Percentiles rank a stretch among this genome's conserved stretches.
Conservation (phyloP, 352 stramenopile genomes). For the Phytophthora hibernalis region DNA sequence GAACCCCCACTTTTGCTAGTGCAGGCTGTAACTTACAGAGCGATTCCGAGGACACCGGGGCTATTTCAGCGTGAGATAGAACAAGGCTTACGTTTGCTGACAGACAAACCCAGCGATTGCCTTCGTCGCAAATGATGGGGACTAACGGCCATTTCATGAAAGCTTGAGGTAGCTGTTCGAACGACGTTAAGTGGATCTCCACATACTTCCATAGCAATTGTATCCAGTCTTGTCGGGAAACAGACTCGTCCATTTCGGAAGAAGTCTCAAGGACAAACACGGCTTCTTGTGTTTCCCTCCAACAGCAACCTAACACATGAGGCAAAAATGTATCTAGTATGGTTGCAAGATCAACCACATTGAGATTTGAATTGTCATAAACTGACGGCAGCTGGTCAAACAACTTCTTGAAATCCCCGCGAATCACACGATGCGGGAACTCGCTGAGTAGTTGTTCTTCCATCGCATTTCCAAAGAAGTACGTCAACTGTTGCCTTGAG, state of each 20-base stretch:
- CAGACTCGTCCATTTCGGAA: conserved; percentile 9
- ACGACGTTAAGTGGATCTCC: conserved; percentile 42
- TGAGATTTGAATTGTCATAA: conserved; percentile 58
- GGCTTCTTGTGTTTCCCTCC: conserved; percentile 35
- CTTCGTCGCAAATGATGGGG: conserved; percentile 37
- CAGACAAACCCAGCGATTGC: conserved; percentile 45
- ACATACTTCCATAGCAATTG: conserved; percentile 60
- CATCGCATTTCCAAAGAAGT: conserved; percentile 52
- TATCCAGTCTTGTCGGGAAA: conserved; percentile 51
- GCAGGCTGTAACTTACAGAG: conserved; percentile 35
- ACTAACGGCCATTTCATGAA: conserved; percentile 57
- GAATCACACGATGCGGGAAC: conserved; percentile 51
- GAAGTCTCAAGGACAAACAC: conserved; percentile 38
- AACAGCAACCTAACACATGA: conserved; percentile 42
- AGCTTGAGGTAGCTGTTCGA: conserved; percentile 29
- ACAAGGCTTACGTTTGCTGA: conserved; percentile 43
- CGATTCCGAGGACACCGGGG: conserved; percentile 11
- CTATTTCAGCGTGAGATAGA: conserved; percentile 31
- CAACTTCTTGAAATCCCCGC: conserved; percentile 45
- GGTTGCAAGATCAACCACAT: conserved; percentile 34
- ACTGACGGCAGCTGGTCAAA: conserved; percentile 55
- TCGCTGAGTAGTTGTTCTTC: conserved; percentile 61
- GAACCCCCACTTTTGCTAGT: conserved; percentile 52
- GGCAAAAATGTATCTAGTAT: conserved; percentile 56
- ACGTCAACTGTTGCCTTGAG: conserved; percentile 18